These are phyloP conservation scores for Yarrowia sp. DNA, from an alignment of 805 yeast species.

Conservation along the genomic window DNA sequence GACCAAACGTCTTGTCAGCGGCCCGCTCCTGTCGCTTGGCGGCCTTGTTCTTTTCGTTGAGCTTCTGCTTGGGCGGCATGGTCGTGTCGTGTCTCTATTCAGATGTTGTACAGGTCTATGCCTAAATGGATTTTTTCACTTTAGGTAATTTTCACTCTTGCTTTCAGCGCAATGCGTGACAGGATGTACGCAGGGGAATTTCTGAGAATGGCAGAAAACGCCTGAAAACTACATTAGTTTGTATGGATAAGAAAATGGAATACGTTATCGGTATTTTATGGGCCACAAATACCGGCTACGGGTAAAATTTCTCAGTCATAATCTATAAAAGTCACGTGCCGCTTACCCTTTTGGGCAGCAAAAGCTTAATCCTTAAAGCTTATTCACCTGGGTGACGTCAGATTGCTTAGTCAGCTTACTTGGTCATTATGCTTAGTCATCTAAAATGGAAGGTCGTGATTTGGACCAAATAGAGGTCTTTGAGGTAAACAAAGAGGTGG, in stretches of 20 bases:
- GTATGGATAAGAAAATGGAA: too few relatives aligned
- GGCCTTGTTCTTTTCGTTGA: constrained; percentile 61
- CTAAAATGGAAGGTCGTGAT: too few relatives aligned
- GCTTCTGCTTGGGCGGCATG: constrained; percentile 61
- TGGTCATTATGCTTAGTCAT: too few relatives aligned
- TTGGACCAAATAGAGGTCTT: too few relatives aligned
- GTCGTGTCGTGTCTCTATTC: neutral
- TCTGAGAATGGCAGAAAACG: too few relatives aligned
- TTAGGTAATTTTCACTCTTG: constrained; percentile 33
- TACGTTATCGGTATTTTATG: too few relatives aligned
- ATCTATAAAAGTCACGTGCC: constrained; percentile 17
- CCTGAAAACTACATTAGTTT: too few relatives aligned
- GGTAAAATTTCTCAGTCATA: neutral
- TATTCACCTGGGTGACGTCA: neutral
- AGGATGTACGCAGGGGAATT: neutral
- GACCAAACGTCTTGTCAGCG: constrained; percentile 92
- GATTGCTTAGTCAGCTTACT: too few relatives aligned
- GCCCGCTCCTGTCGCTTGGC: constrained; percentile 64
- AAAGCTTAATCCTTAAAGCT: neutral
- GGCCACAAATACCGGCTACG: too few relatives aligned
- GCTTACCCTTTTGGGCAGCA: neutral
- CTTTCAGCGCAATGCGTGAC: constrained; percentile 26
- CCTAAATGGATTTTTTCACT: constrained; percentile 20
- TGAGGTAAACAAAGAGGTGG: too few relatives aligned
- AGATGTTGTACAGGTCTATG: neutral